Conservation (phyloP, 1,139 yeast species). For the Yamadazyma pseudoaaseri region DNA sequence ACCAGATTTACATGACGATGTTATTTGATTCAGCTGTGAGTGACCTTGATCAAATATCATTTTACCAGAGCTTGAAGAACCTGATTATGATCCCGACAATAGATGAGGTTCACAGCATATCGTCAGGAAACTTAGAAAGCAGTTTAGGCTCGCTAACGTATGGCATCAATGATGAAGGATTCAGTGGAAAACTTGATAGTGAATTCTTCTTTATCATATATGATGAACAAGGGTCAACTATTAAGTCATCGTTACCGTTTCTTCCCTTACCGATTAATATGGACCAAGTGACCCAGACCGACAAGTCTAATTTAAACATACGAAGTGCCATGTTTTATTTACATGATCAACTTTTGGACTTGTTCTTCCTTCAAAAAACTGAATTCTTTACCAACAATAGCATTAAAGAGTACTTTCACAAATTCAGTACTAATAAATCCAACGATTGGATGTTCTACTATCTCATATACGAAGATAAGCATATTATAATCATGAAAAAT, state of each 20-base stretch:
- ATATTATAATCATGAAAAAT: conserved; percentile 38
- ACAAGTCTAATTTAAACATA: conserved; percentile 12
- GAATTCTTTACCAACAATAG: conserved; percentile 22
- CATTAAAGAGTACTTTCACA: conserved; percentile 40
- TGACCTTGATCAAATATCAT: conserved; percentile 21
- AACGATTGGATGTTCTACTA: conserved; percentile 50
- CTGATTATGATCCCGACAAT: conserved; percentile 21
- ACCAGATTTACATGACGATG: conserved; percentile 24
- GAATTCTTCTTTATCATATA: conserved; percentile 41
- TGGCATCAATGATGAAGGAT: conserved; percentile 21
- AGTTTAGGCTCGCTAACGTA: conserved; percentile 33
- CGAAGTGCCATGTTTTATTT: conserved; percentile 34
- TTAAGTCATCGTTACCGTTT: conserved; percentile 42
- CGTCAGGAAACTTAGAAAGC: conserved; percentile 20
- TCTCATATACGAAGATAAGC: conserved; percentile 28
- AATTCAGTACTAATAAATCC: conserved; percentile 36
- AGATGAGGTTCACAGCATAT: conserved; percentile 19
- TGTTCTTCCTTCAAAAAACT: conserved; percentile 28
- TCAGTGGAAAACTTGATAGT: conserved; percentile 21
- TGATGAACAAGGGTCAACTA: conserved; percentile 23
- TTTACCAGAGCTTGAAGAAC: conserved; percentile 22
- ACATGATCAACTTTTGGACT: conserved; percentile 39
- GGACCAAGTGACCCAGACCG: conserved; percentile 11
- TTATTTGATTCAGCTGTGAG: conserved; percentile 29
- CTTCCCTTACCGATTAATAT: conserved; percentile 23